Base-by-base conservation (phyloP, 106 monocot species). In the Acorus calamus region DNA sequence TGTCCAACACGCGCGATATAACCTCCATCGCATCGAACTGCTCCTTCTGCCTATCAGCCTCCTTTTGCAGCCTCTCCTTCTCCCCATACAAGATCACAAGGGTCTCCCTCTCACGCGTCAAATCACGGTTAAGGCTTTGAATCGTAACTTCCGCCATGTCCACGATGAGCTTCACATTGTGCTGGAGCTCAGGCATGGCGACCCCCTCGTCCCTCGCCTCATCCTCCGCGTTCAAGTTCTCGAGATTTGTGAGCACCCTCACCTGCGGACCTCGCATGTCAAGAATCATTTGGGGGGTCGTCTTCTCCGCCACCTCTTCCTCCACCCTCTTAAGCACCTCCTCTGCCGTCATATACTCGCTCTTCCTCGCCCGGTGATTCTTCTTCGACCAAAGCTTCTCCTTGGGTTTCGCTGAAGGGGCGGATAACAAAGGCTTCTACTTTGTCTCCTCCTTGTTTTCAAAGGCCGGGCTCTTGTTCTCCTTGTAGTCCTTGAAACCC, bases 231-330 rank as follows among this genome's bases (percentile, higher is more conserved):
- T 94, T 94, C 76, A 94, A 82, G 55, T 82, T 83, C 71, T 94
- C 87, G 51, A 94, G 54, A 67, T 82, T 84, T 2, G 84, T 67
- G 61, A 94, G 59, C 7, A 94, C 80, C 14, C 83, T 69, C 42
- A 87, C 90, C 70, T 94, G 94, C 0, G 86, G 94, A 3, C 94
- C 94, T 47, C 89, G 75, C 94, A 90, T 94, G 59, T 94, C 94
- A 42, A 94, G 79, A 69, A 94, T 82, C 78, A 90, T 94, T 67
- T 86, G 81, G 8, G 87, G 66, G 66, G 84, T 28, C 28, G 28
- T 28, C 28, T 28, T 74, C 52, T 87, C 87, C 42, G 78, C n/a
- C 8, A 79, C 78, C 53, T 87, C 78, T 54, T 94, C 90, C 75
- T 90, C 80, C 64, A 87, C 80, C 79, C 74, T 84, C 2, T 78